These are phyloP conservation scores for Verbascum thapsus DNA, from an alignment of 257 asterid species.

Conservation along the genomic window DNA sequence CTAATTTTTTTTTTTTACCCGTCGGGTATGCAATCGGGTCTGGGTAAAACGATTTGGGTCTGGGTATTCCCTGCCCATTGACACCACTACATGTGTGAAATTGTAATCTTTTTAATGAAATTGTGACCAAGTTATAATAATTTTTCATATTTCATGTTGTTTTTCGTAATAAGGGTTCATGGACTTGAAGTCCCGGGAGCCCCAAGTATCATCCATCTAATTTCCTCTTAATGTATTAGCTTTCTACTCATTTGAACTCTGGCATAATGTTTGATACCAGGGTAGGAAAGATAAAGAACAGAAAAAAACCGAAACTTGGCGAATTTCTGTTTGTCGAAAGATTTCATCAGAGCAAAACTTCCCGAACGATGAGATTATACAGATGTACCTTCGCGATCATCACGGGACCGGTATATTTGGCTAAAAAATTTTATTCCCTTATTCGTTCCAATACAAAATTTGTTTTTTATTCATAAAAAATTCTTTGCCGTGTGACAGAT, in stretches of 20 bases:
- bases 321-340: constrained; percentile 62
- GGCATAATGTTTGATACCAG: constrained; percentile 47
- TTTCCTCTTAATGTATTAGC: background rate
- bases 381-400: constrained; percentile 60
- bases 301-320: constrained; percentile 67
- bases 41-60: too few species aligned
- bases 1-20: too few species aligned
- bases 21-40: too few species aligned
- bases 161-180: too few species aligned
- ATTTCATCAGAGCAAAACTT: constrained; percentile 66
- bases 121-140: too few species aligned
- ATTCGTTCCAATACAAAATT: background rate
- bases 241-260: constrained; percentile 23
- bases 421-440: background rate
- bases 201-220: too few species aligned
- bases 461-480: constrained; percentile 1
- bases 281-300: constrained; percentile 62
- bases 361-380: constrained; percentile 66
- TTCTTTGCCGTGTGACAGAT: constrained; percentile 46
- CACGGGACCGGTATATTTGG: constrained; percentile 55
- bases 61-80: too few species aligned
- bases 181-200: too few species aligned
- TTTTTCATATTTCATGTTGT: too few species aligned
- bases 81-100: too few species aligned
- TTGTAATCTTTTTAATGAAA: too few species aligned